Evolutionary conservation across 148 eudicot species (phyloP), one percentile per base, ranked within the genome.

Genomic region (Chenopodium album): DNA sequence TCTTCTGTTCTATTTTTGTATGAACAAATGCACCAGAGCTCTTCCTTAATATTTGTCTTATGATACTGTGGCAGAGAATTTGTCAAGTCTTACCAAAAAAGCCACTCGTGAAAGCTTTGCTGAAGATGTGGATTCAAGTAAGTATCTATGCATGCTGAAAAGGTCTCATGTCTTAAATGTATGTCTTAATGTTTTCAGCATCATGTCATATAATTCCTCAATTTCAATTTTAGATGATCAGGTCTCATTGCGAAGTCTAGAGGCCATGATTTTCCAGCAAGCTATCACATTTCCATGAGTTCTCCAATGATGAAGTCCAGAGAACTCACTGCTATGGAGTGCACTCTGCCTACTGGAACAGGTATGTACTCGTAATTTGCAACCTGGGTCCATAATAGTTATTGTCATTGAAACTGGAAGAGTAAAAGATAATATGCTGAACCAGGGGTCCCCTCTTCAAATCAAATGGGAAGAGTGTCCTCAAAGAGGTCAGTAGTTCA

Each of bases 361-460:
- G 80, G 98, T 92, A 91, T 62, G 91, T 83, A n/a, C 19, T 64
- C 52, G 26, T 9, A 34, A n/a, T 60, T 17, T 22, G 79, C 59
- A 67, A 10, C 37, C 62, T 56, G 22, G 70, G 29, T 73, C 76
- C 17, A 78, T 29, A 20, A 31, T 52, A 56, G 65, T 28, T 32
- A 32, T 16, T 20, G 16, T 81, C 32, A 26, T 65, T 76, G 44
- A 67, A 66, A 76, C 48, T 54, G 66, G 59, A 50, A 46, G 32
- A 63, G 75, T 81, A 76, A 64, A 65, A 64, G 56, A 31, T 78
- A 50, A 71, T 79, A 52, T 83, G 81, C 62, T 82, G 86, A 77
- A 84, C 83, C 92, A 92, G 95, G 89, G 80, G 75, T 80, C 73
- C 77, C 87, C 81, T 79, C 87, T 75, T 72, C 78, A 77, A 70